Evolutionary conservation across 1,284 basidiomycete species (phyloP), one percentile per base, ranked within the genome.

Genomic region (Cystobasidium pallidum): DNA sequence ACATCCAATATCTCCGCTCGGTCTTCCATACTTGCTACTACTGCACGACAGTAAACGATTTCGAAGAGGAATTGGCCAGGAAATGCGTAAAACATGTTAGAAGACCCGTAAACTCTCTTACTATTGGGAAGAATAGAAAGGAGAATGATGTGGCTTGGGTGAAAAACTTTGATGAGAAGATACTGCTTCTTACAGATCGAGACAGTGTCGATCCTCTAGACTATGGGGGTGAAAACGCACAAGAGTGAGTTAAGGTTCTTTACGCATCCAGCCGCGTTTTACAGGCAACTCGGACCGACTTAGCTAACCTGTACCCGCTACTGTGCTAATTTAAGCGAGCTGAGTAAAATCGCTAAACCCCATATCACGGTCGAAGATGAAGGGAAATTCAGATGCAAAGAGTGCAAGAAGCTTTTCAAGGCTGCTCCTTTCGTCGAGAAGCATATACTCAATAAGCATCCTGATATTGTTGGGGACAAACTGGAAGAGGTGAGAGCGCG

Each of bases 361-460:
- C 85, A 86, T 79, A 87, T 96, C 80, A 94, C 94, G 82, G 90
- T 94, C 80, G 94, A 97, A 82, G 94, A 94, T 75, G 91, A 93
- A 81, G 91, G 89, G 78, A 96, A 95, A 80, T 96, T 91, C 83
- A 86, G 94, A 76, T 97, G 94, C 84, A 94, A 92, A 83, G 89
- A 89, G 62, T 97, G 94, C 81, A 88, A 88, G 81, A 97, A 97
- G 83, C 84, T 97, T 19, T 97, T 97, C 87, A 94, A 93, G 80
- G 94, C 92, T 3, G 90, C 91, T 26, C 88, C 92, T 51, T 97
- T 95, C 82, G 90, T 97, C 64, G 91, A 94, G 83, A 97, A 97
- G 74, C 79, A 80, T 61, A 74, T 80, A 30, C 51, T 73, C 54
- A 76, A 78, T 51, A 80, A 80, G 66, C 79, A 80, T 52, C 57